These are phyloP conservation scores for Fusarium bulbicola DNA, from an alignment of 2,329 filamentous ascomycete species.

Conservation along the genomic window DNA sequence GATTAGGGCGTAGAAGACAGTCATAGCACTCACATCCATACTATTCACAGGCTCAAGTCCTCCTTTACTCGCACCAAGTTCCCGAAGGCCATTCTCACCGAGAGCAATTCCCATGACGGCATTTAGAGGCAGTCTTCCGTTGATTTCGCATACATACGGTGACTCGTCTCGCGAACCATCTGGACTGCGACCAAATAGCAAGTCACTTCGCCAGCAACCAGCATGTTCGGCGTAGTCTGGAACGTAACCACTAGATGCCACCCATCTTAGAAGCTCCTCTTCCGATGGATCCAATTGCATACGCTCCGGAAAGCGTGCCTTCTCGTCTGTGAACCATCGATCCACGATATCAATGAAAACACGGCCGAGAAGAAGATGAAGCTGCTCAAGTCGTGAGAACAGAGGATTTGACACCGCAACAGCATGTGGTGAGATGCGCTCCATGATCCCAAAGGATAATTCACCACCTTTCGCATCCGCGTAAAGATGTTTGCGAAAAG, in stretches of 20 bases:
- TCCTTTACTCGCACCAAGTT: constrained; percentile 1
- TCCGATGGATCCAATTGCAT: constrained; percentile 25
- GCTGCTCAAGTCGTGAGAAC: not conserved
- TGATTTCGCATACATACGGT: constrained; percentile 20
- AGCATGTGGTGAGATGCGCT: constrained; percentile 11
- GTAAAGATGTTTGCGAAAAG: constrained; percentile 2
- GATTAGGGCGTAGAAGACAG: rapidly evolving
- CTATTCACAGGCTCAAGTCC: constrained; percentile 3
- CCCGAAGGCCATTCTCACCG: not conserved
- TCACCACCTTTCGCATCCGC: constrained; percentile 1
- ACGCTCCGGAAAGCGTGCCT: constrained; percentile 2
- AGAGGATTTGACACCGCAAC: constrained; percentile 5
- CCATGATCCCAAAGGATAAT: not conserved
- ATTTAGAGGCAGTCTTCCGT: constrained; percentile 22
- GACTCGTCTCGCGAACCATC: not conserved
- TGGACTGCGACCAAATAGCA: constrained; percentile 13
- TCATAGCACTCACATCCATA: not conserved
- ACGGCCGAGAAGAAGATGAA: constrained; percentile 11
- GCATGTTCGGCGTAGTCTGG: constrained; percentile 10
- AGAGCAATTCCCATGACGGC: constrained; percentile 1
- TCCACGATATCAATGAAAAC: constrained; percentile 14
- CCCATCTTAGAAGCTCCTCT: constrained; percentile 13
- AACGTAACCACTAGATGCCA: not conserved
- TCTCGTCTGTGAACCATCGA: constrained; percentile 21
- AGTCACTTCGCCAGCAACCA: constrained; percentile 22